Evolutionary conservation across 2,329 filamentous ascomycete genomes (phyloP).

Genomic region (Furcasterigmium sp.): DNA sequence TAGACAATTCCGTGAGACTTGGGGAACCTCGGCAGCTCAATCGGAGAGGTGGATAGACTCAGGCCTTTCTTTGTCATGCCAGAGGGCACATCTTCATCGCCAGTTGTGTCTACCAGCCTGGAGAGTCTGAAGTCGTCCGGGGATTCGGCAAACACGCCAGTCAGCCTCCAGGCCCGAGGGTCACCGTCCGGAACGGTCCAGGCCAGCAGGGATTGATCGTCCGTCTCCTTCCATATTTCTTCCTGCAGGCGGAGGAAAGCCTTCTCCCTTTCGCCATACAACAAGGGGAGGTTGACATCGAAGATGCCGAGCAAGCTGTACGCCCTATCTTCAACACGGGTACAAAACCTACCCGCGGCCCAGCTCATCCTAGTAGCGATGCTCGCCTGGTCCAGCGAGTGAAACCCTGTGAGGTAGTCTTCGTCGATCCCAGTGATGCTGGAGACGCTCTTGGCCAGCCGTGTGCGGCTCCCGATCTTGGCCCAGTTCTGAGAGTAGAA

Average conservation of each 20-base stretch:
- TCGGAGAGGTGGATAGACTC: too few relatives aligned
- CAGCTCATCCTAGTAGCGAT: conserved; percentile 22
- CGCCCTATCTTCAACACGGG: conserved; percentile 20
- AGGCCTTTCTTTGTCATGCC: too few relatives aligned
- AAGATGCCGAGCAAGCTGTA: conserved; percentile 26
- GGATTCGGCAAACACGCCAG: background rate
- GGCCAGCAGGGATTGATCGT: conserved; percentile 29
- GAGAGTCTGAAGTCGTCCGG: background rate
- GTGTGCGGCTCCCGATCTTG: background rate
- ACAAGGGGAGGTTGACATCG: conserved; percentile 22
- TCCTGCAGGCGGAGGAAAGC: conserved; percentile 17
- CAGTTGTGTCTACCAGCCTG: too few relatives aligned
- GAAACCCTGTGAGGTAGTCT: conserved; percentile 1
- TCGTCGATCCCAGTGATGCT: conserved; percentile 20
- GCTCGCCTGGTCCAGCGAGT: conserved; percentile 1
- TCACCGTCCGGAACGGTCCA: conserved; percentile 12
- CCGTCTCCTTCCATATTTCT: conserved; percentile 19
- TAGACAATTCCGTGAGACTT: too few relatives aligned
- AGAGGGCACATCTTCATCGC: too few relatives aligned
- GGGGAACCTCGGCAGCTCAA: too few relatives aligned
- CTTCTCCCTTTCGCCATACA: conserved; percentile 23
- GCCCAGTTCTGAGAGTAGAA: conserved; percentile 10
- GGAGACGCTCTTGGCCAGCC: conserved; percentile 15
- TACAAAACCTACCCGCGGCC: conserved; percentile 19
- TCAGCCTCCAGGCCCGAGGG: background rate